phyloP scores from a whole-genome alignment of 2,329 filamentous ascomycete species.

The Colletotrichum echinochloae region DNA sequence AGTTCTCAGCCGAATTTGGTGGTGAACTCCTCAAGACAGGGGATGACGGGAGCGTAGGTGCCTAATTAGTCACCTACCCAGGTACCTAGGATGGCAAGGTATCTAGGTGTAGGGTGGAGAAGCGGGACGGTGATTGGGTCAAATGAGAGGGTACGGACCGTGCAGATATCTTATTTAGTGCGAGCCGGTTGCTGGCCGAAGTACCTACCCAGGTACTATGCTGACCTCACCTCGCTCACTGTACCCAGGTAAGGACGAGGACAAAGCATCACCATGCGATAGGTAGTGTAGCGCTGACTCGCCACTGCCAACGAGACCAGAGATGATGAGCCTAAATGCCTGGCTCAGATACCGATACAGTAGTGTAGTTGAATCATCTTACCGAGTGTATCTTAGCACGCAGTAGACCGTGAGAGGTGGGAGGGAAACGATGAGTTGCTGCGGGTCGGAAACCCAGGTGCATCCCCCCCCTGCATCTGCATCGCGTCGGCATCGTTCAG shows the following conservation, averaged over 20 bases:
- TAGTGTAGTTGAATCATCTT: neutral
- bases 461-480: conserved; percentile 23
- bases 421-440: conserved; percentile 3
- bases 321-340: neutral
- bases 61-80: too few species aligned
- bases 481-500: conserved; percentile 20
- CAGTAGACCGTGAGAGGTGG: neutral
- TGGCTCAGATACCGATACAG: neutral
- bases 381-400: neutral
- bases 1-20: neutral
- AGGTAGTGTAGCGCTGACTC: neutral
- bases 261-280: neutral
- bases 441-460: neutral
- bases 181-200: conserved; percentile 5
- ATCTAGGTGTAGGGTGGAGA: too few species aligned
- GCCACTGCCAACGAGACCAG: neutral
- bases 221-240: neutral
- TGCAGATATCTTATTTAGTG: conserved; percentile 5
- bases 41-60: too few species aligned
- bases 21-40: too few species aligned
- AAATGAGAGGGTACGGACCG: neutral
- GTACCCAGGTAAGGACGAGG: neutral
- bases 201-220: neutral
- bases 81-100: too few species aligned
- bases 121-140: neutral